Percentiles rank a stretch among this genome's conserved stretches.
Conservation (phyloP, 805 yeast genomes). For the Saccharomycopsis olivae region DNA sequence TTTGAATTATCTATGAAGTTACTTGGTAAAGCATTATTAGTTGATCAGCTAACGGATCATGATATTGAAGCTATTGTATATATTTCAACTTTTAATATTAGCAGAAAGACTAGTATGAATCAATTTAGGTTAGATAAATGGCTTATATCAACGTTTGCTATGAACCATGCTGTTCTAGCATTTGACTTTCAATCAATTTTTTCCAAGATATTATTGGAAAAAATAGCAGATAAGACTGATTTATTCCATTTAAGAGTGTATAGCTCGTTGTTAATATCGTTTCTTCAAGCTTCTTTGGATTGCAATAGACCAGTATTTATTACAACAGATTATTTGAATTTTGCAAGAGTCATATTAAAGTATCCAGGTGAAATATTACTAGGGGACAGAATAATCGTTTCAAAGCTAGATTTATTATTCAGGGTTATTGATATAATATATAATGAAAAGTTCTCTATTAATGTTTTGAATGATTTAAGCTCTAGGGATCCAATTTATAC, state of each 20-base stretch:
- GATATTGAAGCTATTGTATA: slow-evolving; percentile 52
- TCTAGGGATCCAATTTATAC: slow-evolving; percentile 21
- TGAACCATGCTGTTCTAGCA: slow-evolving; percentile 38
- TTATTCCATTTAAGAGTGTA: slow-evolving; percentile 44
- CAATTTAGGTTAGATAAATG: slow-evolving; percentile 44
- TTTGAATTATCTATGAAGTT: slow-evolving; percentile 39
- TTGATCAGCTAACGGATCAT: slow-evolving; percentile 45
- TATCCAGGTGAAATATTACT: slow-evolving; percentile 31
- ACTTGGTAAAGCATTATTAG: slow-evolving; percentile 38
- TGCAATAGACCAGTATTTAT: slow-evolving; percentile 36
- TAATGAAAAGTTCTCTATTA: slow-evolving; percentile 19
- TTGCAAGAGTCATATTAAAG: slow-evolving; percentile 34
- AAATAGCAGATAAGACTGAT: slow-evolving; percentile 28
- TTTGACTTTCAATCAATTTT: slow-evolving; percentile 34
- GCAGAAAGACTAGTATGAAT: slow-evolving; percentile 34
- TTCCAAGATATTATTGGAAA: slow-evolving; percentile 25
- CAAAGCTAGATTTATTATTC: slow-evolving; percentile 35
- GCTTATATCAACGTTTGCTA: slow-evolving; percentile 41
- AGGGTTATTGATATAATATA: slow-evolving; percentile 22
- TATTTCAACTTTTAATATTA: slow-evolving; percentile 41
- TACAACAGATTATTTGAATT: slow-evolving; percentile 29
- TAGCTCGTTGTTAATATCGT: slow-evolving; percentile 41
- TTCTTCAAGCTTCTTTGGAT: slow-evolving; percentile 40
- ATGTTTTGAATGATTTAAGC: slow-evolving; percentile 24
- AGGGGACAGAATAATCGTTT: slow-evolving; percentile 45